Evolutionary conservation across 2,329 filamentous ascomycete species (phyloP), one percentile per base, ranked within the genome.

Genomic region (Fusarium illudens): DNA sequence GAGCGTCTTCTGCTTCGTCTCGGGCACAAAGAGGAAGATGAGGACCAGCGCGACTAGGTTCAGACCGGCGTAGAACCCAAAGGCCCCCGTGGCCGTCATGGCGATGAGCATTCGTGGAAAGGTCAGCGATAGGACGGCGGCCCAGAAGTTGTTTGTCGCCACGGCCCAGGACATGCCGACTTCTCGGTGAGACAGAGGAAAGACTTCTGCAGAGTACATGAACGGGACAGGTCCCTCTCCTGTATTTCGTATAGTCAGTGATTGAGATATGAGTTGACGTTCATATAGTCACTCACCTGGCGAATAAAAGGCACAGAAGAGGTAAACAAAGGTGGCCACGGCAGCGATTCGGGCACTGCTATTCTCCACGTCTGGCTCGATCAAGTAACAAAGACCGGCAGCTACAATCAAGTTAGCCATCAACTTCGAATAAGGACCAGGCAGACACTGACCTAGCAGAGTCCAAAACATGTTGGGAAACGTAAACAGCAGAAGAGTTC

Each of bases 391-490:
- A 22, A 78, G 72, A 49, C 78, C 78, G 12, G 78, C 76, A 32
- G 67, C 75, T 76, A n/a, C 13, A 7, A 12, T 11, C 10, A 15
- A 17, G 49, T 72, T 33, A 61, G 63, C 7, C 19, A 15, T 1
- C 11, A 6, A 7, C 10, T 27, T n/a, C 12, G 11, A 7, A 0
- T 6, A 13, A 27, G 52, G 57, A 3, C 55, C 53, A 34, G 58
- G 22, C 58, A 19, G 49, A 68, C n/a, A n/a, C 65, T 62, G 60
- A 70, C 78, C 75, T n/a, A 86, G 80, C 32, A 86, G 77, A 32
- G 86, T 85, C 81, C 86, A 87, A 22, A 86, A 83, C 87, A 90
- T 89, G 64, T 88, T 83, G 2, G 88, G 89, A 69, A 90, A 90
- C 1, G 89, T 90, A 65, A 87, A 85, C 2, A 90, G 76, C 3